phyloP scores from a whole-genome alignment of 371 early-diverging fungal species.

The Lichtheimia ramosa region DNA sequence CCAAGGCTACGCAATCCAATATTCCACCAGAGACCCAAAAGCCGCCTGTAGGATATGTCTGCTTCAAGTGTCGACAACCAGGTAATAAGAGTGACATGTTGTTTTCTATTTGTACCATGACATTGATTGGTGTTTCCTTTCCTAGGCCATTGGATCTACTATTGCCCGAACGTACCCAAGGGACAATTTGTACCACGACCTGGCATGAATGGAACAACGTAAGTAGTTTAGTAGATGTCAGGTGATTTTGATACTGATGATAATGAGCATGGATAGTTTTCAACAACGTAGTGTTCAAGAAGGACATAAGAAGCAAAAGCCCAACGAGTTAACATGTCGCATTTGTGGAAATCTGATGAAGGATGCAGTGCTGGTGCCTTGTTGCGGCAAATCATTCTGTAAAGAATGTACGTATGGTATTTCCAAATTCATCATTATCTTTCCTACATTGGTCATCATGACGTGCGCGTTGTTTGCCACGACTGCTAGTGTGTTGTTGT shows the following conservation, averaged over 20 bases:
- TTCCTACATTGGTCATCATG: background rate
- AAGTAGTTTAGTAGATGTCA: constrained; percentile 6
- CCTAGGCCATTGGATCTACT: constrained; percentile 55
- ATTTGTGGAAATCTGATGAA: constrained; percentile 76
- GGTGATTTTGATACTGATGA: background rate
- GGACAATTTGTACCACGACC: constrained; percentile 45
- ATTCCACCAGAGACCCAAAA: constrained; percentile 50
- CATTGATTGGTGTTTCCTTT: background rate
- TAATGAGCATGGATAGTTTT: background rate
- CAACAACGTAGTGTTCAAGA: background rate
- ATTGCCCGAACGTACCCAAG: constrained; percentile 53
- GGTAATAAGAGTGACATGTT: constrained; percentile 17
- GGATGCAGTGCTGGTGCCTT: constrained; percentile 81
- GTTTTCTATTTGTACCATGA: background rate
- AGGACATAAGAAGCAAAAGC: constrained; percentile 23
- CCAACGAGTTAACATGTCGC: constrained; percentile 68
- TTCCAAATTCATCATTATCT: constrained; percentile 1
- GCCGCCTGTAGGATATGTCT: constrained; percentile 50
- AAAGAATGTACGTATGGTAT: constrained; percentile 71
- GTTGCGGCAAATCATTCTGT: constrained; percentile 88
- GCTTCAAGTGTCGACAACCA: constrained; percentile 52
- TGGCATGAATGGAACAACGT: constrained; percentile 28
- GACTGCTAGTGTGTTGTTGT: constrained; percentile 8
- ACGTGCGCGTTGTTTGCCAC: constrained; percentile 4
- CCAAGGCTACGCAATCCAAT: constrained; percentile 18